Evolutionary conservation across 2,329 filamentous ascomycete species (phyloP).

Genomic region (Aureobasidium sp.): DNA sequence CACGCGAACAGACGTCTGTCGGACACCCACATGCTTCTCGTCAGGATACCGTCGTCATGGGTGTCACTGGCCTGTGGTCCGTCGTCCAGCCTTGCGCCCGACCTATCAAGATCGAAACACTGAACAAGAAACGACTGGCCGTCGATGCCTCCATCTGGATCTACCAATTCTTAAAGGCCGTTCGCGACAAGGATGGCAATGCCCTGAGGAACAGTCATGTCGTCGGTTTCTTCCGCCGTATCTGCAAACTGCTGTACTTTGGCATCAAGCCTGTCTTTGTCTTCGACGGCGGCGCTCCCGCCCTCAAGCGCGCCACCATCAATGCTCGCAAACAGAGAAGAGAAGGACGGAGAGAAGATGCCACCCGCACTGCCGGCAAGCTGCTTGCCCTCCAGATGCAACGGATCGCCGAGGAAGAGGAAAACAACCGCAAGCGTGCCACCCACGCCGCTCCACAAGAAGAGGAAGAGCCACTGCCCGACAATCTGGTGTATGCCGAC

Average conservation of each 20-base stretch:
- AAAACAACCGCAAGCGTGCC: slow-evolving; percentile 50
- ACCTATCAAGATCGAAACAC: slow-evolving; percentile 89
- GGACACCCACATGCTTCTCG: background rate
- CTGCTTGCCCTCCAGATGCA: slow-evolving; percentile 92
- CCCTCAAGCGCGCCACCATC: slow-evolving; percentile 86
- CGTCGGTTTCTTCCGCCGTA: slow-evolving; percentile 94
- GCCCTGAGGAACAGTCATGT: slow-evolving; percentile 92
- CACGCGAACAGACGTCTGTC: background rate
- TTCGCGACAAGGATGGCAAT: slow-evolving; percentile 96
- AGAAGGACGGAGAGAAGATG: slow-evolving; percentile 89
- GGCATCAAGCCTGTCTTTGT: slow-evolving; percentile 96
- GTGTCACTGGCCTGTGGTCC: slow-evolving; percentile 96
- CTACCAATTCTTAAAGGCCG: slow-evolving; percentile 97
- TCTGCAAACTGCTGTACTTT: slow-evolving; percentile 95
- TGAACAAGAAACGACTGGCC: slow-evolving; percentile 91
- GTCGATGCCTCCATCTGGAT: slow-evolving; percentile 99
- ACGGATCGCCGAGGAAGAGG: slow-evolving; percentile 76
- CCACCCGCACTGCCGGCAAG: slow-evolving; percentile 80
- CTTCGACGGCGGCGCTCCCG: slow-evolving; percentile 90
- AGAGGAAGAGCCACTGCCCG: slow-evolving; percentile 59
- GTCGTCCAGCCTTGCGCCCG: slow-evolving; percentile 91
- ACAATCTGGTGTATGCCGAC: slow-evolving; percentile 79
- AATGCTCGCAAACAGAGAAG: slow-evolving; percentile 65
- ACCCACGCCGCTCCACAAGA: slow-evolving; percentile 33
- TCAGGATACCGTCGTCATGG: slow-evolving; percentile 49